Base-by-base conservation (phyloP, 179 eudicot species). In the Beta lomatogona region DNA sequence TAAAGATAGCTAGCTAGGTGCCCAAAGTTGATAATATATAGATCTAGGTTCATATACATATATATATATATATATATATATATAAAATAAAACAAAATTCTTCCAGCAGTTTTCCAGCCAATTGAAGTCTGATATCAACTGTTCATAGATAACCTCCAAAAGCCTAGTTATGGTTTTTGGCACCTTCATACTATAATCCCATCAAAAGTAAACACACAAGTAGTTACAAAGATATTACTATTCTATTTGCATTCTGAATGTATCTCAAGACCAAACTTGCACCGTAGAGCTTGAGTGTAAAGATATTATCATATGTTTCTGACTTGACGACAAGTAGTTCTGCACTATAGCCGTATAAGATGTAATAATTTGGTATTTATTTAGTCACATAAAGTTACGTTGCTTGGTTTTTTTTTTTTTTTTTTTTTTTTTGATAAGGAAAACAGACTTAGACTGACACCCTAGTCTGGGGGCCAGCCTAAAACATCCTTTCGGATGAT, bases 121-220 rank as follows among this genome's bases (percentile, higher is more conserved):
- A 78, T 82, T 71, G 46, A 72, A 16, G 48, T 45, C 7, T 57
- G 53, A 73, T 53, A 53, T 44, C 74, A 54, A 79, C 58, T 10
- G 41, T 82, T 77, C 15, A 46, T 64, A 69, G 10, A 73, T n/a
- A 73, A 65, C 46, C 15, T 73, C 71, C 82, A 79, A 82, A 65
- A 2, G 16, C 45, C 73, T 71, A 82, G 73, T 82, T 77, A 77
- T 71, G 61, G 67, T 63, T 41, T 80, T 82, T 66, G 85, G 59
- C 74, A 18, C 46, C 15, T 77, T 76, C 71, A 36, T 60, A 54
- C 16, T 63, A 61, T 46, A 31, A 44, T 48, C 76, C 0, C 57
- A 50, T 1, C 28, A 28, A 11, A 81, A 82, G 77, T 82, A 80
- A 82, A 77, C 80, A 82, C 54, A 15, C 64, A 44, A 7, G 45